Percentiles rank a stretch among this genome's conserved stretches.
Conservation (phyloP, 805 yeast species). For the Pichia sporocuriosa region DNA sequence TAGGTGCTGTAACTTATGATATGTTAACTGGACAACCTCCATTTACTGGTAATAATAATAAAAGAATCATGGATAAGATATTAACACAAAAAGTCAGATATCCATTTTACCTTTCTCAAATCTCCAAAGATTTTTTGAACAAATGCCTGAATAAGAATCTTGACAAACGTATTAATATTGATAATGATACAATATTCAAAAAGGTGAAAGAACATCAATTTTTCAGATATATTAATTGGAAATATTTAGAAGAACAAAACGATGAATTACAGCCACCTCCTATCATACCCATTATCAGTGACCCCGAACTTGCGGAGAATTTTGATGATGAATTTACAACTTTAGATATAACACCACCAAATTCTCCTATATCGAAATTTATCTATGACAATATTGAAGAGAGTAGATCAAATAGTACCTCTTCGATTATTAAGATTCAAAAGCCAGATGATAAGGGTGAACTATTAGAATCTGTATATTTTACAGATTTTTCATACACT, state of each 20-base stretch:
- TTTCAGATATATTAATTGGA: conserved; percentile 75
- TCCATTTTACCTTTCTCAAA: conserved; percentile 72
- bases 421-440: conserved; percentile 28
- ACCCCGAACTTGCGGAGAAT: conserved; percentile 79
- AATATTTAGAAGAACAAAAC: conserved; percentile 42
- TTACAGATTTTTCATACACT: conserved; percentile 29
- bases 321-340: conserved; percentile 75
- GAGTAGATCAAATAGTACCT: conserved; percentile 27
- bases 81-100: conserved; percentile 55
- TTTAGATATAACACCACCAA: conserved; percentile 44
- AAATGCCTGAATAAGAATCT: conserved; percentile 67
- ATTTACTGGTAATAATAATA: conserved; percentile 75
- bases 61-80: conserved; percentile 69
- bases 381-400: conserved; percentile 26
- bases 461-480: conserved; percentile 27
- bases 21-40: conserved; percentile 85
- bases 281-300: conserved; percentile 72
- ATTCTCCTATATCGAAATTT: conserved; percentile 26
- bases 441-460: conserved; percentile 22
- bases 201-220: conserved; percentile 59
- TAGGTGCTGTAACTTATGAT: conserved; percentile 77
- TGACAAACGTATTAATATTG: conserved; percentile 53
- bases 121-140: conserved; percentile 68
- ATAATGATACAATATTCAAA: conserved; percentile 38
- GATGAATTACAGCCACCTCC: conserved; percentile 66